phyloP scores from a whole-genome alignment of 2,329 filamentous ascomycete species.

The Calonectria crousiana region DNA sequence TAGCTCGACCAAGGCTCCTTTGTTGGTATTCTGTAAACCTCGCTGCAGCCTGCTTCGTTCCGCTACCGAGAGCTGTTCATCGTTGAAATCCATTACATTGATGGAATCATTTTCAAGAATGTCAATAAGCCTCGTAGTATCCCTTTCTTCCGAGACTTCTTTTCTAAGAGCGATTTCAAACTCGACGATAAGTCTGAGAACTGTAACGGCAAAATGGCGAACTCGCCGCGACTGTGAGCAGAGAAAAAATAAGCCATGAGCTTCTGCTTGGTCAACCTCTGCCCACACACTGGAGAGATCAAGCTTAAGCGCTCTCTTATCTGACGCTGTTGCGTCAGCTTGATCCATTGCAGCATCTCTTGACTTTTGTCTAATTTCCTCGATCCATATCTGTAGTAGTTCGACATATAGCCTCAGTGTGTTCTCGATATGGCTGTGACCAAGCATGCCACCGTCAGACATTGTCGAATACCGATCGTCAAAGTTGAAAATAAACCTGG shows the following conservation, averaged over 20 bases:
- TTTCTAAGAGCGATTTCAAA: conserved; percentile 92
- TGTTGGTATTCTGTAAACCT: conserved; percentile 86
- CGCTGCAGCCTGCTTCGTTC: conserved; percentile 93
- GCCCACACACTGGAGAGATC: conserved; percentile 91
- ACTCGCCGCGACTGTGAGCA: conserved; percentile 95
- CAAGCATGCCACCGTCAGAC: conserved; percentile 97
- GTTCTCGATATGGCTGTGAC: conserved; percentile 92
- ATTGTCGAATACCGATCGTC: conserved; percentile 98
- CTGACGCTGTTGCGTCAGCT: conserved; percentile 71
- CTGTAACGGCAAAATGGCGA: conserved; percentile 89
- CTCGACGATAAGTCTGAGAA: conserved; percentile 90
- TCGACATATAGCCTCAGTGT: conserved; percentile 94
- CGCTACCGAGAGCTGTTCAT: conserved; percentile 90
- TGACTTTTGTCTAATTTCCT: conserved; percentile 90
- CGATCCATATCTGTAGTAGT: conserved; percentile 95
- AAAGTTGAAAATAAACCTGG: conserved; percentile 98
- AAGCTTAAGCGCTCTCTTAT: conserved; percentile 80
- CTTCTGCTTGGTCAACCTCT: conserved; percentile 96
- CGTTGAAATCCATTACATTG: conserved; percentile 90
- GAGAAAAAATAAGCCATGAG: conserved; percentile 95
- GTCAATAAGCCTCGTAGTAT: conserved; percentile 83
- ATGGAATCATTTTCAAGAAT: conserved; percentile 92
- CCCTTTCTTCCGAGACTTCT: conserved; percentile 66
- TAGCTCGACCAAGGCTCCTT: conserved; percentile 89
- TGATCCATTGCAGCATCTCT: conserved; percentile 77